Evolutionary conservation across 2,329 filamentous ascomycete genomes (phyloP), one percentile per base, ranked within the genome.

Genomic region (Cordyceps tenuipes): DNA sequence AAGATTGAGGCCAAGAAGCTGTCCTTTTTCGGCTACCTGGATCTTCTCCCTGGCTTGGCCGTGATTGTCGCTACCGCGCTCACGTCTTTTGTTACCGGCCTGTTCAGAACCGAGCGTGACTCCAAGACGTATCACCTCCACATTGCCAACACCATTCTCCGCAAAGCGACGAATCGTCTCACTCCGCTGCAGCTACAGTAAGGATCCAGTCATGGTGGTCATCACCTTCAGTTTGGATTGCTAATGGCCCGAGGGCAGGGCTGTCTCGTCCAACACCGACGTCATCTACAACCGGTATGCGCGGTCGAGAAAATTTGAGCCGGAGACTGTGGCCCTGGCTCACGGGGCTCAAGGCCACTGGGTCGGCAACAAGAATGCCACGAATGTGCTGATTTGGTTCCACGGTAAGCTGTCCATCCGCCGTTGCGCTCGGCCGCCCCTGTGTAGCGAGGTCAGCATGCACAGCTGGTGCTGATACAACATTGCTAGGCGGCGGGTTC

Each of bases 311-410:
- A 60, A 58, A 3, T 54, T 64, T 5, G 34, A 53, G 49, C 54
- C 63, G 2, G 55, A 64, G 29, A 66, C 64, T 15, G 65, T 67
- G 12, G 64, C 63, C 39, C 48, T 66, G 21, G 60, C 47, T 1
- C 29, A 65, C 46, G 64, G 64, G 5, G 64, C 61, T 0, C 50
- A 63, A 46, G 65, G 64, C 3, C 65, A 67, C 60, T 67, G 65
- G 65, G 57, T 67, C 8, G 65, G 65, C 3, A 57, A 62, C 54
- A 64, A 61, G 41, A 50, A 64, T 47, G 64, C 65, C 4, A 61
- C 62, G 26, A 63, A 64, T 6, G 65, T 67, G 3, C 48, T 67
- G 15, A 63, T 67, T 29, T 67, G 65, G 65, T 67, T 63, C 54
- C 65, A 67, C 19, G 65, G 65, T 66, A 60, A 26, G 63, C 23